Evolutionary conservation across 2,329 filamentous ascomycete genomes (phyloP), one percentile per base, ranked within the genome.

Genomic region (Penicillium sp.): DNA sequence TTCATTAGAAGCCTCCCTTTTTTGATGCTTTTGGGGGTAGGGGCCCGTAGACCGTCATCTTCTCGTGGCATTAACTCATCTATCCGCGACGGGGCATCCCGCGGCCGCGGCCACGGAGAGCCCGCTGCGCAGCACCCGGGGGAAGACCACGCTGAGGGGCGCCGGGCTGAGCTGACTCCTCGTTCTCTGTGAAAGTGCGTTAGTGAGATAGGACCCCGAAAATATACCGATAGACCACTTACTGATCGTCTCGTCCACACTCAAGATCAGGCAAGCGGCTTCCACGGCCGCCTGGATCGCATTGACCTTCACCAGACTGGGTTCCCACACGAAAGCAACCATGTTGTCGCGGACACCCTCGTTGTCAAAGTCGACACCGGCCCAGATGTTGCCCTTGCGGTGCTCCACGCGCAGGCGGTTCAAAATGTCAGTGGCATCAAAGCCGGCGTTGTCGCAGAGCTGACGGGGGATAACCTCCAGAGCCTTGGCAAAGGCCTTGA

Each of bases 201-300:
- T 58, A 67, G 57, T 46, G 22, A 51, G 40, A 48, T 50, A 22
- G 9, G 9, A 2, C 5, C 11, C 24, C 14, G n/a, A 18, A 13
- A 22, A 38, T n/a, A 25, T 1, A 18, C 18, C 25, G 46, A 59
- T 7, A 48, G 39, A 50, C 46, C 47, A 69, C 79, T 64, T 77
- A 83, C 86, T 91, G 76, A 99, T 97, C 30, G 94, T 99, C 84
- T 99, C 94, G 69, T 99, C 94, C 50, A 99, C 94, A 64, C 90
- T 88, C 66, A 99, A 77, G 62, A 99, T 97, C 77, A 99, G 77
- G 77, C 94, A 99, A 63, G 88, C 89, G 20, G 94, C 94, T 77
- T 99, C 94, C 28, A 92, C 92, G 46, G 94, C 94, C 18, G 94
- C 92, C 78, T 96, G 91, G 60, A 99, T 88, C 62, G 94, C 94